Base-by-base conservation (phyloP, 371 early-diverging fungal genomes). In the Nematocida minor region DNA sequence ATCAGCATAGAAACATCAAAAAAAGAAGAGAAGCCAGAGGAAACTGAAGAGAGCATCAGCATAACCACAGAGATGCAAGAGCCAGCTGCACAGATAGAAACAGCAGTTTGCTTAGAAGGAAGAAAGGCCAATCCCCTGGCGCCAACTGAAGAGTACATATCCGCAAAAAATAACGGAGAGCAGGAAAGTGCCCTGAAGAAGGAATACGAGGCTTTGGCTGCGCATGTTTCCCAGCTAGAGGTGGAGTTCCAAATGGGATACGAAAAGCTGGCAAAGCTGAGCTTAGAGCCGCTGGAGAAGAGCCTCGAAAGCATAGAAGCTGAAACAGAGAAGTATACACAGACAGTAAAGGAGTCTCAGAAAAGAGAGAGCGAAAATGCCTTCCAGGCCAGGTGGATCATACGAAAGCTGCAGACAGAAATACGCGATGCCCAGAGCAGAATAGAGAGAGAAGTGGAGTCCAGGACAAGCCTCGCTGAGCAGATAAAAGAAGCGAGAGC, bases 401-500 rank as follows among this genome's bases (percentile, higher is more conserved):
- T 60, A n/a, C 0, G 71, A 2, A 60, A 34, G 42, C 63, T 70
- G 4, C 71, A 70, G 29, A 57, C 71, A 32, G 71, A 70, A 42
- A 9, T 70, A 29, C 31, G 71, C 11, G 71, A 70, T 22, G 11
- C 51, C 3, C 29, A 57, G n/a, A 62, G 40, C 6, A 16, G 71
- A 29, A 60, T 70, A 31, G 63, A 70, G 0, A 14, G 71, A 60
- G 71, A 70, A 41, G 47, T 62, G 6, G 71, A 70, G 34, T 48
- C 60, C 41, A 18, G 71, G 41, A 22, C 47, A 27, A 32, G 22
- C 18, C 44, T 70, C 6, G 11, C 71, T 4, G 48, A 46, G 2
- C 57, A 63, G 34, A 62, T 67, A 32, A 44, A 34, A 55, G 44
- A 42, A 4, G 31, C 60, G 46, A 44, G n/a, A 14, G 1, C 7